Base-by-base conservation (phyloP, 1,139 yeast genomes). In the Hansenula lynferdii region DNA sequence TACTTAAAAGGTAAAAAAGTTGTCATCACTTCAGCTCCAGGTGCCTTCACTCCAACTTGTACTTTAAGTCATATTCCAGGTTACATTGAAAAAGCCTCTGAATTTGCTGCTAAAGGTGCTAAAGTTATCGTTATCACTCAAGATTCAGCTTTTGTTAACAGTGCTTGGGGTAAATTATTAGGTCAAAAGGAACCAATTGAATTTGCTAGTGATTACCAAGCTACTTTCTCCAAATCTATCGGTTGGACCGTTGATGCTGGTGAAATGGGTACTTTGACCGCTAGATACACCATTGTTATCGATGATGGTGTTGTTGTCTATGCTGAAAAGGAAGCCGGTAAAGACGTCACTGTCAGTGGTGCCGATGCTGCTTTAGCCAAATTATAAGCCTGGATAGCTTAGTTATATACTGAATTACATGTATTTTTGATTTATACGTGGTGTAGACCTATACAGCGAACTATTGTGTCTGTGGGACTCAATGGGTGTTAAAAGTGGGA, bases 11-110 rank as follows among this genome's bases (percentile, higher is more conserved):
- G 61, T 47, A 61, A 64, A 53, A 61, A 58, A 30, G 60, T 85
- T 34, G 77, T 85, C 31, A 69, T 86, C 52, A 86, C 90, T 30
- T 75, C 86, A 41, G 95, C 85, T 21, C 96, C 96, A 45, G 95
- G 95, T 48, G 95, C 96, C 19, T 87, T 86, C 72, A 85, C 96
- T 28, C 95, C 95, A 49, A 80, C 95, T 7, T 87, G 96, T 65
- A 78, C 92, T 27, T 85, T 78, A 48, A 68, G 72, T 50, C 96
- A 89, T 62, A 77, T 87, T 49, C 96, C 96, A 21, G 85, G 80
- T 15, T 85, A 70, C 63, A 64, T 87, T 44, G 61, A 67, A 39
- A 65, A 75, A 39, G 54, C 73, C 38, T 59, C 59, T 10, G 74
- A 79, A 41, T 70, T 83, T 29, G 72, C 76, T 62, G 65, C 69